Evolutionary conservation across 2,329 filamentous ascomycete species (phyloP).

Genomic region (Stachybotrys chartarum): DNA sequence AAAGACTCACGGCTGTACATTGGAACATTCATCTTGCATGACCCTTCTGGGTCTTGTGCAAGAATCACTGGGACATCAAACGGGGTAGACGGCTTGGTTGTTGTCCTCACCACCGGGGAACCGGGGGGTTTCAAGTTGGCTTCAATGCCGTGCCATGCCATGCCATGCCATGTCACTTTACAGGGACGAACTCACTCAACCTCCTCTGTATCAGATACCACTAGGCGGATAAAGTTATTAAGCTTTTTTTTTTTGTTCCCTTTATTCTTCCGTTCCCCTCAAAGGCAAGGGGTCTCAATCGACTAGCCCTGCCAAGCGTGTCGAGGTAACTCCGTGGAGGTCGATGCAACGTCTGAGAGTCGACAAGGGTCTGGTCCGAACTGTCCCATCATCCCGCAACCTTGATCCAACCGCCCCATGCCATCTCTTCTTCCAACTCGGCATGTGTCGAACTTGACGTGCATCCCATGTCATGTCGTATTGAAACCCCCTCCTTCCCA

Average conservation of each 20-base stretch:
- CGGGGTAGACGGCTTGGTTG: too few relatives aligned
- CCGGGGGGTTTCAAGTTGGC: too few relatives aligned
- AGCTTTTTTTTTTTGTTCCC: not conserved
- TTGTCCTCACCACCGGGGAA: too few relatives aligned
- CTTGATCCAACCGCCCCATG: not conserved
- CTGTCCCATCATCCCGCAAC: not conserved
- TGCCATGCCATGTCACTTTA: not conserved
- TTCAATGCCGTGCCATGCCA: too few relatives aligned
- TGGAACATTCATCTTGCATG: too few relatives aligned
- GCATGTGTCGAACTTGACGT: not conserved
- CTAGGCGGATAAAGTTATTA: not conserved
- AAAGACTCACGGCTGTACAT: too few relatives aligned
- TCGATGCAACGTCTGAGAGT: slow-evolving; percentile 14
- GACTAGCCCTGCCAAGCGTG: not conserved
- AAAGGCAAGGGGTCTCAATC: not conserved
- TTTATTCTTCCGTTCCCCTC: too few relatives aligned
- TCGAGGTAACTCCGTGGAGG: slow-evolving; percentile 2
- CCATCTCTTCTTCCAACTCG: not conserved
- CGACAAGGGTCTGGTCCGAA: slow-evolving; percentile 2
- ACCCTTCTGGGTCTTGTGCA: too few relatives aligned
- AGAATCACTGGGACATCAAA: too few relatives aligned
- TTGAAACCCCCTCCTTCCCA: not conserved
- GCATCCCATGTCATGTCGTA: not conserved
- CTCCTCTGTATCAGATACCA: not conserved
- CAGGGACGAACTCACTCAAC: not conserved